A percentile compares a stretch with the other conserved stretches of the same genome.
phyloP scores from a whole-genome alignment of 2,329 filamentous ascomycete genomes.

The Venturia pyrina region DNA sequence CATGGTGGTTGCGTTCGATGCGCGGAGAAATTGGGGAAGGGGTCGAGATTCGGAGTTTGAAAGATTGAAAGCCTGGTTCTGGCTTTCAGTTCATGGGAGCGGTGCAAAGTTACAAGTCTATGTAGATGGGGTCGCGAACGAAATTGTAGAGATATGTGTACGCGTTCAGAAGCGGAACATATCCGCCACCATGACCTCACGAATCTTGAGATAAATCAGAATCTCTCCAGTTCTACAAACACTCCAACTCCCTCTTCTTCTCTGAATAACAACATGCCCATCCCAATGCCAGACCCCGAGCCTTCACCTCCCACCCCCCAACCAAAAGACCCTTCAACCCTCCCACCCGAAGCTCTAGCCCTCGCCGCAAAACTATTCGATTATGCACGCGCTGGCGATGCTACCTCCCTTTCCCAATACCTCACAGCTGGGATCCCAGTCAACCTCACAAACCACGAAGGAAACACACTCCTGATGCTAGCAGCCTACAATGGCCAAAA shows the following conservation, averaged over 20 bases:
- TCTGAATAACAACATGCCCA: background rate
- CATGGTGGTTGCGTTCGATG: conserved; percentile 33
- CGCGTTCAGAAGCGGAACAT: background rate
- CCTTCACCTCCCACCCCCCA: background rate
- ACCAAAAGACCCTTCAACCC: conserved; percentile 14
- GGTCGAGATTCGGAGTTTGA: background rate
- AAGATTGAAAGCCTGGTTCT: no score
- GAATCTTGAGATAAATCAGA: background rate
- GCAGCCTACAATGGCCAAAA: conserved; percentile 60
- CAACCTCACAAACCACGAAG: conserved; percentile 64
- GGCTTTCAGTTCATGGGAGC: no score
- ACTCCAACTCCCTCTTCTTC: background rate
- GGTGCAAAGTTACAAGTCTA: background rate
- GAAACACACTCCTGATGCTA: conserved; percentile 67
- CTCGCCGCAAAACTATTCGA: conserved; percentile 59
- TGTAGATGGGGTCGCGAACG: background rate
- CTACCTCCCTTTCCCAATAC: conserved; percentile 50
- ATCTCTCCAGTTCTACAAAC: background rate
- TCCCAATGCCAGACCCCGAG: background rate
- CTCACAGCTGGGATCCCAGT: conserved; percentile 54
- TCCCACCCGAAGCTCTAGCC: conserved; percentile 56
- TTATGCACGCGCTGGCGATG: conserved; percentile 51
- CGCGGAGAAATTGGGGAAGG: background rate
- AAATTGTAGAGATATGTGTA: no score
- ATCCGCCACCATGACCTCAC: background rate